Conservation (phyloP, 2,329 filamentous ascomycete genomes). For the Plenodomus tracheiphilus region DNA sequence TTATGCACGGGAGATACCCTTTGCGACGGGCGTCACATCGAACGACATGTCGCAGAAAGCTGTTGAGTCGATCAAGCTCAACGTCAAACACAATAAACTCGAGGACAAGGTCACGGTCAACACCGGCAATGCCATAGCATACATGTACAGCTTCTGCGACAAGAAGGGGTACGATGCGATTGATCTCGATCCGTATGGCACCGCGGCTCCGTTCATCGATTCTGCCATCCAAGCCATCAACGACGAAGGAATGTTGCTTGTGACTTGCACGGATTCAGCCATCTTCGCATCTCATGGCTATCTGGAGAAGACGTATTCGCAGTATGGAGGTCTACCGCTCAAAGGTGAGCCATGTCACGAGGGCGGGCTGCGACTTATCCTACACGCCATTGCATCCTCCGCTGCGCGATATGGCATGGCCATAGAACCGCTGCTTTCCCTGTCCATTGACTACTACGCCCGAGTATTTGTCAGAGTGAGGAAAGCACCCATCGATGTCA, state of each 20-base stretch:
- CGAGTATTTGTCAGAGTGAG: slow-evolving; percentile 84
- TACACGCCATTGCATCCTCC: slow-evolving; percentile 78
- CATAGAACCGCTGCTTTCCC: slow-evolving; percentile 86
- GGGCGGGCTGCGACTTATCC: slow-evolving; percentile 80
- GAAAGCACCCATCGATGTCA: slow-evolving; percentile 81
- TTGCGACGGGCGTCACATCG: slow-evolving; percentile 77
- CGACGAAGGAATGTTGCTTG: slow-evolving; percentile 87
- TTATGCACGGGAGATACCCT: slow-evolving; percentile 89
- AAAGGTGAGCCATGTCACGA: slow-evolving; percentile 89
- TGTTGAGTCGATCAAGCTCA: slow-evolving; percentile 78
- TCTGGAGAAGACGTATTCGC: slow-evolving; percentile 86
- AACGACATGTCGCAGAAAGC: slow-evolving; percentile 85
- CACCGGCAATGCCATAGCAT: slow-evolving; percentile 80
- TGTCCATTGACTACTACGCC: slow-evolving; percentile 95
- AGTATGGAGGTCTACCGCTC: slow-evolving; percentile 89
- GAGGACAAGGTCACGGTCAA: slow-evolving; percentile 71
- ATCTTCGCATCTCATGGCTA: slow-evolving; percentile 95
- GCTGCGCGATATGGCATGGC: slow-evolving; percentile 84
- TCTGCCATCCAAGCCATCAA: slow-evolving; percentile 83
- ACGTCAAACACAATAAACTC: slow-evolving; percentile 81
- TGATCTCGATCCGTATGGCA: slow-evolving; percentile 94
- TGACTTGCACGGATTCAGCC: slow-evolving; percentile 94
- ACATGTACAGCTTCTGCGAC: slow-evolving; percentile 81
- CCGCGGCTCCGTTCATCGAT: slow-evolving; percentile 89
- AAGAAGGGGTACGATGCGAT: slow-evolving; percentile 79